A percentile compares a stretch with the other conserved stretches of the same genome.
phyloP scores from a whole-genome alignment of 1,284 basidiomycete species.

The Golubevia pallescens region DNA sequence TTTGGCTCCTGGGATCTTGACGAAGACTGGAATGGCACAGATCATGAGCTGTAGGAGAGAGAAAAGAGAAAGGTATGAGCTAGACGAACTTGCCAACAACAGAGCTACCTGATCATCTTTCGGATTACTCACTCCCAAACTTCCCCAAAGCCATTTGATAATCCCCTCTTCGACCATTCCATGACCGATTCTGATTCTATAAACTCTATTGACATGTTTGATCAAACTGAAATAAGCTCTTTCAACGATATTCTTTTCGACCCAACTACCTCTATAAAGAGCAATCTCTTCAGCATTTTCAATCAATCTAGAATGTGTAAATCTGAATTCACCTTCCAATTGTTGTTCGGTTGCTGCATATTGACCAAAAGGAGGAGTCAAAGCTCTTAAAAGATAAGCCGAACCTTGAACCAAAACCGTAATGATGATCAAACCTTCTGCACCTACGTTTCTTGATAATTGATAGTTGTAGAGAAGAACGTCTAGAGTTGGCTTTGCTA shows the following conservation, averaged over 20 bases:
- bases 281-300: constrained; percentile 95
- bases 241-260: constrained; percentile 91
- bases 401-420: constrained; percentile 79
- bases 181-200: constrained; percentile 85
- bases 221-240: constrained; percentile 86
- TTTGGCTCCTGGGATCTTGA: constrained; percentile 76
- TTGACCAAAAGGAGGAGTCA: constrained; percentile 87
- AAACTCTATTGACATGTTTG: constrained; percentile 84
- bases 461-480: constrained; percentile 95
- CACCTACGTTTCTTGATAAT: constrained; percentile 89
- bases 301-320: constrained; percentile 88
- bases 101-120: constrained; percentile 1
- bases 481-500: constrained; percentile 91
- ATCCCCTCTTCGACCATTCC: constrained; percentile 82
- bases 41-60: constrained; percentile 65
- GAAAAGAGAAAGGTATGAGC: constrained; percentile 13
- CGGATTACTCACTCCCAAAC: constrained; percentile 75
- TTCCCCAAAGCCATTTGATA: constrained; percentile 95
- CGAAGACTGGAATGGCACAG: constrained; percentile 92
- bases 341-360: constrained; percentile 76
- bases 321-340: constrained; percentile 85
- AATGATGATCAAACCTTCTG: constrained; percentile 85
- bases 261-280: constrained; percentile 86
- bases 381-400: constrained; percentile 36
- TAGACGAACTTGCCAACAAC: constrained; percentile 7